These are phyloP conservation scores for Nicotiana sylvestris DNA, from an alignment of 257 asterid genomes.

Conservation along the genomic window DNA sequence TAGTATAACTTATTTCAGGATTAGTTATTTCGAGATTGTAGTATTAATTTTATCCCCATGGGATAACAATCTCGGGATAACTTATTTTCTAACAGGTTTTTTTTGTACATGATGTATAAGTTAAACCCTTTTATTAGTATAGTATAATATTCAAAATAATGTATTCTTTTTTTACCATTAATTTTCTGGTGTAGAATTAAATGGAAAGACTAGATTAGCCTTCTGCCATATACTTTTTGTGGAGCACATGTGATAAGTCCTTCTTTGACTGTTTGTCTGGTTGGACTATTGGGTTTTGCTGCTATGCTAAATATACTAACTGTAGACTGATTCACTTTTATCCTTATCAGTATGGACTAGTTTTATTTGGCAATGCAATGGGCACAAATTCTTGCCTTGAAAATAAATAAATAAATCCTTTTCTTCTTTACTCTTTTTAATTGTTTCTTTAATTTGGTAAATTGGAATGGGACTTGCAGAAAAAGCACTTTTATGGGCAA, in stretches of 20 bases:
- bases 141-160: neutral
- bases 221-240: neutral
- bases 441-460: neutral
- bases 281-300: conserved; percentile 25
- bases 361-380: conserved; percentile 12
- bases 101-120: neutral
- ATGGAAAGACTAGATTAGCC: neutral
- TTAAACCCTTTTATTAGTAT: neutral
- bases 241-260: conserved; percentile 21
- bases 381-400: neutral
- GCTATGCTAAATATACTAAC: conserved; percentile 5
- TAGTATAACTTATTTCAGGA: too few species aligned
- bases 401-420: neutral
- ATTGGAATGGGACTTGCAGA: neutral
- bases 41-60: too few species aligned
- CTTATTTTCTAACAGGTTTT: too few species aligned
- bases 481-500: neutral
- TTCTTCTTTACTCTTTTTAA: neutral
- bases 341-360: conserved; percentile 6
- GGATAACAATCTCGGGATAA: too few species aligned
- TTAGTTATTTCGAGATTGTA: too few species aligned
- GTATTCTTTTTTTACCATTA: neutral
- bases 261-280: conserved; percentile 35
- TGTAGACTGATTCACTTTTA: neutral
- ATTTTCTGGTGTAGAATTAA: neutral